Base-by-base conservation (phyloP, 345 rosid species). In the Salix koriyanagi region DNA sequence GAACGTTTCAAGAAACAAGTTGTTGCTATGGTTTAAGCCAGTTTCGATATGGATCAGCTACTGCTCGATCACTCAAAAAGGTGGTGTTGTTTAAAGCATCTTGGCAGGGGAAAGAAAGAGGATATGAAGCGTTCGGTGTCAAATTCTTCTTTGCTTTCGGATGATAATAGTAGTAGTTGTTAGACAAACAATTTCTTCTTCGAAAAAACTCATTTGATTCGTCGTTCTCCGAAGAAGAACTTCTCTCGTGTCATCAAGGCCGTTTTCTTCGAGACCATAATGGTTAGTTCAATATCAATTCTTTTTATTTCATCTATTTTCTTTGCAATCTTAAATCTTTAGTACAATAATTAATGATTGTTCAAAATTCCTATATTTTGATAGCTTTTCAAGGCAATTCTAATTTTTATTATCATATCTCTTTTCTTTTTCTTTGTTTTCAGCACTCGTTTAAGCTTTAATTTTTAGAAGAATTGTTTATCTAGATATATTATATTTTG, bases 11-110 rank as follows among this genome's bases (percentile, higher is more conserved):
- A 81, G 84, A 39, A 88, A 71, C 80, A 86, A 79, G 80, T 79
- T 83, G 52, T 65, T 83, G 80, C 75, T 80, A 19, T 88, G 91
- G 77, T 88, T 88, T 64, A 79, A 85, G 67, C 87, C 86, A 16
- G 88, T 73, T 37, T 75, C 21, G 81, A 80, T 2, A 65, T 85
- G 79, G 87, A 83, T 25, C 71, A 71, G 42, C 52, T 80, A 32
- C 68, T 81, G 58, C 75, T 81, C n/a, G 80, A 56, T 56, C 28
- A 50, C 70, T 37, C 80, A 64, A 9, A 23, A 34, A 34, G 36
- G 36, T 34, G 5, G 5, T 34, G 36, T 4, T 34, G 36, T 56
- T 61, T 26, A 8, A 58, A 56, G 15, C 46, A 16, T 69, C 15
- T 54, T n/a, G 44, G 25, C 26, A 15, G 58, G 18, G 46, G 67